phyloP scores from a whole-genome alignment of 257 asterid genomes.

The Verbena officinalis region DNA sequence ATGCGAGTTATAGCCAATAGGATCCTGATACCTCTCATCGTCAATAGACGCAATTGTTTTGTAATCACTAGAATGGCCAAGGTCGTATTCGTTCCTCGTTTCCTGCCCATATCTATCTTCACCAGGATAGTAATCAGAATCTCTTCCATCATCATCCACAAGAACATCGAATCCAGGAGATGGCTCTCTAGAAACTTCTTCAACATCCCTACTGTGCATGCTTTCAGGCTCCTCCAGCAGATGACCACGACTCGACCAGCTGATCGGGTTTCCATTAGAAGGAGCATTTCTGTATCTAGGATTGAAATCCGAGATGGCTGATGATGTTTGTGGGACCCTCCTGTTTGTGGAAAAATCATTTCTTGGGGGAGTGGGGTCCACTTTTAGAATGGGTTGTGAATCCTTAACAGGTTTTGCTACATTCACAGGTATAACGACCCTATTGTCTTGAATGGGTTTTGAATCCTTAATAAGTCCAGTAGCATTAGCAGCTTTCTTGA shows the following conservation, averaged over 20 bases:
- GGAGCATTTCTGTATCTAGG: conserved; percentile 31
- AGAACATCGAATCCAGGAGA: conserved; percentile 97
- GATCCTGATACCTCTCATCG: conserved; percentile 55
- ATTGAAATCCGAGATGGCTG: conserved; percentile 31
- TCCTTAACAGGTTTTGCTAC: conserved; percentile 42
- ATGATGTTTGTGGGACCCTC: conserved; percentile 31
- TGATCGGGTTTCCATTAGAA: conserved; percentile 38
- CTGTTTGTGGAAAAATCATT: conserved; percentile 37
- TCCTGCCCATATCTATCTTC: conserved; percentile 74
- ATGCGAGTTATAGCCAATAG: conserved; percentile 48
- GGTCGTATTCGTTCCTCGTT: conserved; percentile 48
- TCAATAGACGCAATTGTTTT: conserved; percentile 44
- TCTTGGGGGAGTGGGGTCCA: conserved; percentile 41
- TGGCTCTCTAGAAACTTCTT: conserved; percentile 81
- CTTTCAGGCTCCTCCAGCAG: conserved; percentile 45
- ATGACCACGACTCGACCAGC: conserved; percentile 38
- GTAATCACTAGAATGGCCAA: conserved; percentile 53
- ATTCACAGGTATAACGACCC: conserved; percentile 35
- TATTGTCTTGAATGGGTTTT: conserved; percentile 46
- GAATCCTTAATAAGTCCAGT: no score
- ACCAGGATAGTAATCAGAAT: conserved; percentile 64
- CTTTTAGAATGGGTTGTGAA: conserved; percentile 33
- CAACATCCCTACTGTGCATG: conserved; percentile 51
- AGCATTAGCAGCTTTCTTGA: conserved; percentile 39
- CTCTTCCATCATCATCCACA: conserved; percentile 78